These are phyloP conservation scores for Sporisorium iseilematis-ciliati DNA, from an alignment of 1,284 basidiomycete species.

Conservation along the genomic window DNA sequence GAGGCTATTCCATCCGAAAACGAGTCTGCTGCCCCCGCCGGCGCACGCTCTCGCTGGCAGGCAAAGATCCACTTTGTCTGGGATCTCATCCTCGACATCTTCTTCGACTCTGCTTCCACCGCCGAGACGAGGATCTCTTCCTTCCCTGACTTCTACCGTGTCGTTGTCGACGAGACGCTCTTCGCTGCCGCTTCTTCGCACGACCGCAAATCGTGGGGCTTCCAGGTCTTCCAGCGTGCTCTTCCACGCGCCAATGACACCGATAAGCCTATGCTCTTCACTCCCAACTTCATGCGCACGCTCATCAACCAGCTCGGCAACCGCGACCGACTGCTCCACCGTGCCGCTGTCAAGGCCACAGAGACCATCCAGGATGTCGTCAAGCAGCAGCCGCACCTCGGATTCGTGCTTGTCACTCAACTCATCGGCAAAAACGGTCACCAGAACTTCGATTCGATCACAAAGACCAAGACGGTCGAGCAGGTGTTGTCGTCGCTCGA, in stretches of 20 bases:
- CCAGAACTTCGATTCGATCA: constrained; percentile 89
- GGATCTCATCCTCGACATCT: constrained; percentile 82
- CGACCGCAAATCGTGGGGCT: constrained; percentile 94
- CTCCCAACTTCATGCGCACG: constrained; percentile 93
- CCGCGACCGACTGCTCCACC: constrained; percentile 87
- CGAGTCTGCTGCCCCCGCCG: constrained; percentile 72
- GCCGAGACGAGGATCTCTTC: constrained; percentile 73
- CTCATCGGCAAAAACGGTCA: constrained; percentile 87
- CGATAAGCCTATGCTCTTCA: constrained; percentile 87
- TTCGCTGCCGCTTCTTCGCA: constrained; percentile 86
- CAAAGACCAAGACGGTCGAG: constrained; percentile 93
- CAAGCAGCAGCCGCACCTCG: constrained; percentile 81
- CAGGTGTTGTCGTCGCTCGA: constrained; percentile 83
- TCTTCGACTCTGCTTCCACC: constrained; percentile 73
- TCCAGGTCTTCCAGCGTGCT: constrained; percentile 87
- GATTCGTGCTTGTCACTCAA: constrained; percentile 86
- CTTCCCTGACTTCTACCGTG: constrained; percentile 89
- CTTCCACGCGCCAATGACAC: constrained; percentile 78
- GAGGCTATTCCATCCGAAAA: constrained; percentile 74
- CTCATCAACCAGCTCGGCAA: constrained; percentile 96
- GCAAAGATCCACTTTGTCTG: constrained; percentile 93
- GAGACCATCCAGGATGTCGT: constrained; percentile 82
- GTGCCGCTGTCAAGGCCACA: constrained; percentile 75
- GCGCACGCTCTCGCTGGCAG: constrained; percentile 76
- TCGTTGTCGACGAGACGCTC: constrained; percentile 91